Conservation (phyloP, 2,329 filamentous ascomycete species). For the Aureobasidium sp. region DNA sequence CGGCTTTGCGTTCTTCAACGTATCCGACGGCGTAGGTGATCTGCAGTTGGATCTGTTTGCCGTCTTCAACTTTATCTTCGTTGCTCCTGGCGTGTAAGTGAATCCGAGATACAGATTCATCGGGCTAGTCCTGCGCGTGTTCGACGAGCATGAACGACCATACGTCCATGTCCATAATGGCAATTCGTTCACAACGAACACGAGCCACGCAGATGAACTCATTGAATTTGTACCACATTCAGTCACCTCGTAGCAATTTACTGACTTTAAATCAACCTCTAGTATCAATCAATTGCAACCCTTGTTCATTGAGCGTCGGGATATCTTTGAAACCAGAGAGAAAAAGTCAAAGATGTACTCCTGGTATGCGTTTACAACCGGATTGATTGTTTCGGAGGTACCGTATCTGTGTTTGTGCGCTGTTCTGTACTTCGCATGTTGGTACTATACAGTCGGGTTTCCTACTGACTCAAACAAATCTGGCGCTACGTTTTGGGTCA, state of each 20-base stretch:
- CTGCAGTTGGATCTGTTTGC: slow-evolving; percentile 41
- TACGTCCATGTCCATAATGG: too few species aligned
- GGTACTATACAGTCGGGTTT: slow-evolving; percentile 46
- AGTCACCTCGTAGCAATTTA: too few species aligned
- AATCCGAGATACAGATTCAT: too few species aligned
- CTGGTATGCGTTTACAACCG: slow-evolving; percentile 76
- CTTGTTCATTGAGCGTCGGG: slow-evolving; percentile 63
- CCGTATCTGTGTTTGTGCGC: slow-evolving; percentile 71
- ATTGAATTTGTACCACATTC: too few species aligned
- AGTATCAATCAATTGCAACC: slow-evolving; percentile 66
- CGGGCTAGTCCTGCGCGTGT: too few species aligned
- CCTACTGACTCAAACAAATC: slow-evolving; percentile 53
- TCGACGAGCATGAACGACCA: too few species aligned
- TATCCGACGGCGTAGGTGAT: slow-evolving; percentile 37
- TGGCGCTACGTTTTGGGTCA: too few species aligned
- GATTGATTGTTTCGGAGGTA: slow-evolving; percentile 76
- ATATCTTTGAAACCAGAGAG: slow-evolving; percentile 66
- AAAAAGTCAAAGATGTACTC: slow-evolving; percentile 76
- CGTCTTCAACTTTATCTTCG: slow-evolving; percentile 40
- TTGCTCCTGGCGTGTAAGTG: slow-evolving; percentile 49
- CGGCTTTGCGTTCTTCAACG: slow-evolving; percentile 54
- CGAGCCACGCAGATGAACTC: too few species aligned
- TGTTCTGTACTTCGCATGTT: slow-evolving; percentile 55
- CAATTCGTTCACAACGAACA: too few species aligned
- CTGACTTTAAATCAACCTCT: too few species aligned